phyloP scores from a whole-genome alignment of 192 early-diverging fungal genomes.

The Irineochytrium annulatum region DNA sequence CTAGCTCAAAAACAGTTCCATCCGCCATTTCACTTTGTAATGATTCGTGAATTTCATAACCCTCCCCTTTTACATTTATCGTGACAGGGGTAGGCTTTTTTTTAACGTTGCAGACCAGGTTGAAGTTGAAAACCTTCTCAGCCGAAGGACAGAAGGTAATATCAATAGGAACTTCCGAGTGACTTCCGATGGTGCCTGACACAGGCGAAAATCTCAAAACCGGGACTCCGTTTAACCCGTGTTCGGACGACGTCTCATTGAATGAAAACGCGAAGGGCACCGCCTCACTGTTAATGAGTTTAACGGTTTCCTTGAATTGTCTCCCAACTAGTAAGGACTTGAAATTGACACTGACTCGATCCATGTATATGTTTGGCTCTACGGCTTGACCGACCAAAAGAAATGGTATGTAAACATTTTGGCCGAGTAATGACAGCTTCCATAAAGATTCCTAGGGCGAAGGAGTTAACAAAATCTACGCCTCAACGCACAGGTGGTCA shows the following conservation, averaged over 20 bases:
- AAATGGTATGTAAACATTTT: constrained; percentile 48
- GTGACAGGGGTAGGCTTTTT: constrained; percentile 56
- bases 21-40: constrained; percentile 49
- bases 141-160: constrained; percentile 47
- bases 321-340: constrained; percentile 56
- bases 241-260: constrained; percentile 49
- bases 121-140: constrained; percentile 60
- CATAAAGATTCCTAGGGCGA: constrained; percentile 59
- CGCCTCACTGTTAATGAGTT: constrained; percentile 50
- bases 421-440: constrained; percentile 43
- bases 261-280: constrained; percentile 51
- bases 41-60: constrained; percentile 54
- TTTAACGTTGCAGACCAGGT: constrained; percentile 49
- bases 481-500: constrained; percentile 2
- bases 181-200: constrained; percentile 36
- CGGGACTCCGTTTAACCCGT: constrained; percentile 27
- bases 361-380: constrained; percentile 57
- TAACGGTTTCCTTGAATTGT: constrained; percentile 49
- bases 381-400: constrained; percentile 50
- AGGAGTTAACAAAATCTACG: constrained; percentile 14
- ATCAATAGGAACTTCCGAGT: constrained; percentile 48
- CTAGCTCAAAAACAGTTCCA: constrained; percentile 37
- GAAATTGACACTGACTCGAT: constrained; percentile 51
- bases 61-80: constrained; percentile 61
- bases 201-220: constrained; percentile 46